These are phyloP conservation scores for Dryas alaskensis DNA, from an alignment of 306 rosid genomes.

Conservation along the genomic window DNA sequence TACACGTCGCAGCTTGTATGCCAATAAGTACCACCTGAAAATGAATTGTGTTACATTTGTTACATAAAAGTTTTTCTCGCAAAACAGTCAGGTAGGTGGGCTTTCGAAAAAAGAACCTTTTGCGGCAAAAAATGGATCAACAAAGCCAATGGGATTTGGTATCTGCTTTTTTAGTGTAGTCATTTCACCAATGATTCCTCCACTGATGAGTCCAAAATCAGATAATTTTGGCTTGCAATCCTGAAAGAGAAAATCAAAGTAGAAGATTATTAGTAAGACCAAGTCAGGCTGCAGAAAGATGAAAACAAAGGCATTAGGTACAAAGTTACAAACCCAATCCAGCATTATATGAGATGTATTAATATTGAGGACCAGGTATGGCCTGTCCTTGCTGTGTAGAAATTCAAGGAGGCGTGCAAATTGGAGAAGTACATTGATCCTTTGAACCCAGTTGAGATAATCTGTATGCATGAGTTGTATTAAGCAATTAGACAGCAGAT, in stretches of 20 bases:
- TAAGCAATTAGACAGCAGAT: background rate
- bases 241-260: slow-evolving; percentile 29
- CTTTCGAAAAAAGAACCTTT: slow-evolving; percentile 34
- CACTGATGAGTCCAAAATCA: slow-evolving; percentile 33
- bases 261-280: background rate
- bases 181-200: slow-evolving; percentile 20
- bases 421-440: slow-evolving; percentile 47
- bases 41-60: background rate
- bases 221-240: slow-evolving; percentile 50
- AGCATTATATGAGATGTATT: slow-evolving; percentile 52
- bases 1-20: slow-evolving; percentile 48
- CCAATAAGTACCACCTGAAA: slow-evolving; percentile 38
- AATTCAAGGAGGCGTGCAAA: slow-evolving; percentile 47
- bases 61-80: too few relatives aligned
- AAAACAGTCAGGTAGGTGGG: background rate
- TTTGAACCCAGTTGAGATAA: slow-evolving; percentile 46
- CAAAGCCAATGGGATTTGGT: slow-evolving; percentile 27
- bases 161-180: slow-evolving; percentile 30
- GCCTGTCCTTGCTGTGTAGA: slow-evolving; percentile 51
- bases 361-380: slow-evolving; percentile 39
- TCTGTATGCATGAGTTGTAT: slow-evolving; percentile 22
- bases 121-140: slow-evolving; percentile 45
- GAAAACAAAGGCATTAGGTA: background rate
- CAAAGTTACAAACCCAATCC: slow-evolving; percentile 50
- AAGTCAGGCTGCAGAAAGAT: background rate